phyloP scores from a whole-genome alignment of 257 asterid genomes.

The Fraxinus americana region DNA sequence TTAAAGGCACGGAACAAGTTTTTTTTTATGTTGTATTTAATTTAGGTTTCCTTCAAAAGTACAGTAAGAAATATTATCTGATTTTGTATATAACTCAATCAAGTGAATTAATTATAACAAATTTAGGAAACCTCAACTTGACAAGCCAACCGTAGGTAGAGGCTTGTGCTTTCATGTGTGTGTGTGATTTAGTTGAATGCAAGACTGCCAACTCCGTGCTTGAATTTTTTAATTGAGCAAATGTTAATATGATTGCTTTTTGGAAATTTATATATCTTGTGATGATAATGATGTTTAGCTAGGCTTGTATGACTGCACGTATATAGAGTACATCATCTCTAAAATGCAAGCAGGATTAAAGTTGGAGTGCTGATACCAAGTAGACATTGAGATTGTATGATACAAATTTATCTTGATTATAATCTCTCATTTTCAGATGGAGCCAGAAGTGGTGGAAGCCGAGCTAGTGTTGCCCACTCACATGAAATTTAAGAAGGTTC shows the following conservation, averaged over 20 bases:
- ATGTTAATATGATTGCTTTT: background rate
- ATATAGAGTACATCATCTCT: background rate
- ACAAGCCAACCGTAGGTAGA: background rate
- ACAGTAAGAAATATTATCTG: background rate
- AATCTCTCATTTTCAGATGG: slow-evolving; percentile 47
- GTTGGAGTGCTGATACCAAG: background rate
- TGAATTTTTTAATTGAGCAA: background rate
- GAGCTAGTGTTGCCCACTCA: slow-evolving; percentile 80
- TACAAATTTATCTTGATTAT: background rate
- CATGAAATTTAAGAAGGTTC: slow-evolving; percentile 83
- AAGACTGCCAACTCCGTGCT: background rate
- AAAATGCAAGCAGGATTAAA: background rate
- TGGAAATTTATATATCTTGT: background rate
- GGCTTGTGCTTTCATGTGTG: background rate
- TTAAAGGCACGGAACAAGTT: too few relatives aligned
- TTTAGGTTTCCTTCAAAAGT: background rate
- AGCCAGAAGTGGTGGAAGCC: slow-evolving; percentile 79
- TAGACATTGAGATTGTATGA: background rate
- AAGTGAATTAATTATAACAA: too few relatives aligned
- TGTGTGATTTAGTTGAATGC: background rate
- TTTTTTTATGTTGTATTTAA: too few relatives aligned
- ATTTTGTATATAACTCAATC: too few relatives aligned
- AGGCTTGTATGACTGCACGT: background rate
- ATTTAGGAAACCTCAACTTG: too few relatives aligned
- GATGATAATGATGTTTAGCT: background rate